These are phyloP conservation scores for Aureobasidium mangrovei DNA, from an alignment of 2,329 filamentous ascomycete species.

Conservation along the genomic window DNA sequence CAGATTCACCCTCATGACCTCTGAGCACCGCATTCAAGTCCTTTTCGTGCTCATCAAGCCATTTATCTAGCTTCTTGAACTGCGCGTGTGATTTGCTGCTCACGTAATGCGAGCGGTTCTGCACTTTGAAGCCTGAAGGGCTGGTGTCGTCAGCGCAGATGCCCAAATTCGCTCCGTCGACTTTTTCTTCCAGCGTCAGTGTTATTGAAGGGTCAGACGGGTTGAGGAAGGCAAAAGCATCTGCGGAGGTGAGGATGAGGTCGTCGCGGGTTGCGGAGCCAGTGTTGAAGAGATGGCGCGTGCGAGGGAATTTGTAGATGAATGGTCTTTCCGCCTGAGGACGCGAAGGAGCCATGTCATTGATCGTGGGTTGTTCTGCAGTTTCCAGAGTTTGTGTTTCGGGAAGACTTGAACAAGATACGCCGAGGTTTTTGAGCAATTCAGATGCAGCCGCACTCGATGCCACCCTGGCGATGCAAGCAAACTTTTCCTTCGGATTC, in stretches of 20 bases:
- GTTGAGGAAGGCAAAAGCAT: slow-evolving; percentile 2
- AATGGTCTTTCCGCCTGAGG: background rate
- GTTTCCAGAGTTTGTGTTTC: background rate
- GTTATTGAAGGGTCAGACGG: background rate
- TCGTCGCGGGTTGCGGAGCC: slow-evolving; percentile 14
- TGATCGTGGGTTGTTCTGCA: background rate
- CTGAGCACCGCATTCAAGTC: background rate
- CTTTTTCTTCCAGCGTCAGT: slow-evolving; percentile 13
- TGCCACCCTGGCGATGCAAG: slow-evolving; percentile 6
- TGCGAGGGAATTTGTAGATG: slow-evolving; percentile 14
- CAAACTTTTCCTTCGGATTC: slow-evolving; percentile 7
- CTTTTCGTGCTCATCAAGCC: slow-evolving; percentile 9
- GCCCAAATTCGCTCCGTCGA: slow-evolving; percentile 16
- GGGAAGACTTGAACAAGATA: background rate
- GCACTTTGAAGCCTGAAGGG: slow-evolving; percentile 4
- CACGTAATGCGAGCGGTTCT: slow-evolving; percentile 14
- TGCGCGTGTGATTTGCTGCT: slow-evolving; percentile 8
- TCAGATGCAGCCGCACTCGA: slow-evolving; percentile 7
- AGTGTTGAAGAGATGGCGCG: slow-evolving; percentile 14
- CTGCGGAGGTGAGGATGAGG: background rate
- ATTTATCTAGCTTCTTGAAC: slow-evolving; percentile 11
- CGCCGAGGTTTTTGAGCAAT: background rate
- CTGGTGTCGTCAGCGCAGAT: background rate
- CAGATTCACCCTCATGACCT: background rate
- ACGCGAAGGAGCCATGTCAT: background rate